These are phyloP conservation scores for Sporobolomyces roseus DNA, from an alignment of 768 basidiomycete genomes.

Conservation along the genomic window DNA sequence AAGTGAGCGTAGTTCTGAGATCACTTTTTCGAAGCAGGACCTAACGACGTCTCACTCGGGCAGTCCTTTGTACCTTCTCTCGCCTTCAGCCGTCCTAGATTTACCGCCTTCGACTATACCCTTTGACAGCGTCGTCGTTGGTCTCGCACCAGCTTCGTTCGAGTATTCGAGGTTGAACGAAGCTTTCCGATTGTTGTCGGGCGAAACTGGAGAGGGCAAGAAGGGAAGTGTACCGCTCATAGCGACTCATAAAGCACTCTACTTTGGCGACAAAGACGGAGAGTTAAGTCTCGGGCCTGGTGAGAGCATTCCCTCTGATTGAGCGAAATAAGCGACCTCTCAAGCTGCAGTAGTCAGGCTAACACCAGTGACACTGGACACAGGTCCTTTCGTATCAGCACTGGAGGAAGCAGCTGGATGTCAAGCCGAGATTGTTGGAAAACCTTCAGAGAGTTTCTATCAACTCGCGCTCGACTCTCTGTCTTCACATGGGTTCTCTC, in stretches of 20 bases:
- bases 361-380: too few species aligned
- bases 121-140: slow-evolving; percentile 64
- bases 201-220: slow-evolving; percentile 2
- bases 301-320: background rate
- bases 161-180: slow-evolving; percentile 60
- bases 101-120: slow-evolving; percentile 46
- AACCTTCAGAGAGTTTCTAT: slow-evolving; percentile 62
- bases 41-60: background rate
- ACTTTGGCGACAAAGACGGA: slow-evolving; percentile 54
- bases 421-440: slow-evolving; percentile 61
- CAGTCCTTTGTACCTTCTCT: slow-evolving; percentile 61
- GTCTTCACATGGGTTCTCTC: slow-evolving; percentile 37
- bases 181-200: slow-evolving; percentile 61
- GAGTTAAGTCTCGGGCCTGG: slow-evolving; percentile 60
- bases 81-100: slow-evolving; percentile 52
- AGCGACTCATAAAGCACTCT: slow-evolving; percentile 61
- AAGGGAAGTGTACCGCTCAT: slow-evolving; percentile 52
- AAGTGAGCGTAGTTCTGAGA: slow-evolving; percentile 44
- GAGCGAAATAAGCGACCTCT: background rate
- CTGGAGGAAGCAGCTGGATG: slow-evolving; percentile 58
- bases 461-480: slow-evolving; percentile 58
- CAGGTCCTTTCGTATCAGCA: slow-evolving; percentile 65
- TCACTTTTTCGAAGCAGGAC: too few species aligned
- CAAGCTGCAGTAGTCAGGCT: too few species aligned
- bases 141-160: slow-evolving; percentile 57